Percentiles rank a stretch among this genome's conserved stretches.
Conservation (phyloP, 2,329 filamentous ascomycete genomes). For the Metarhizium sp. region DNA sequence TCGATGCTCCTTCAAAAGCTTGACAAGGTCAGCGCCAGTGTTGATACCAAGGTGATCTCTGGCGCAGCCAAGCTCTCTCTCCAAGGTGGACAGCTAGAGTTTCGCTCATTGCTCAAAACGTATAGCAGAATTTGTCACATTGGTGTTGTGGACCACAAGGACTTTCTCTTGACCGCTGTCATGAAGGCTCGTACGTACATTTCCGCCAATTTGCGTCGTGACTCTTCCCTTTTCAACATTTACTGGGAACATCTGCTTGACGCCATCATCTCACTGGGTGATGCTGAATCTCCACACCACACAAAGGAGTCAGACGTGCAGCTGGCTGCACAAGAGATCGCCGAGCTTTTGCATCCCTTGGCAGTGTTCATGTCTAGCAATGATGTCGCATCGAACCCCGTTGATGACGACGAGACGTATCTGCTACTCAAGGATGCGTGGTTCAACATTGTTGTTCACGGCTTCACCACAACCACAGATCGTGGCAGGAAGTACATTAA, state of each 20-base stretch:
- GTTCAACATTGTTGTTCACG: conserved; percentile 97
- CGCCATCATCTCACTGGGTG: conserved; percentile 81
- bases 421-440: conserved; percentile 80
- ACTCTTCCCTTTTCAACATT: conserved; percentile 69
- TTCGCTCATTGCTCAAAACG: conserved; percentile 76
- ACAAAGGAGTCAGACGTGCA: conserved; percentile 71
- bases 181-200: conserved; percentile 73
- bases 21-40: conserved; percentile 66
- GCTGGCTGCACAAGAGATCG: conserved; percentile 77
- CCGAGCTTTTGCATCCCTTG: conserved; percentile 78
- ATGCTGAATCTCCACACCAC: conserved; percentile 65
- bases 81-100: conserved; percentile 69
- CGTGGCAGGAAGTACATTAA: conserved; percentile 63
- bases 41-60: conserved; percentile 78
- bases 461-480: conserved; percentile 67
- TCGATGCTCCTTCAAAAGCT: conserved; percentile 97
- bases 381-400: conserved; percentile 39
- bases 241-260: conserved; percentile 81
- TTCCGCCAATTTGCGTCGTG: conserved; percentile 56
- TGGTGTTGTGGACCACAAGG: conserved; percentile 60
- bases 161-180: conserved; percentile 60
- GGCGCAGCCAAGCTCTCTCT: conserved; percentile 73
- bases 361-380: conserved; percentile 69
- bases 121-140: conserved; percentile 69
- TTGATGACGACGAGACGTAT: conserved; percentile 58